These are phyloP conservation scores for Peterozyma toletana DNA, from an alignment of 805 yeast species.

Conservation along the genomic window DNA sequence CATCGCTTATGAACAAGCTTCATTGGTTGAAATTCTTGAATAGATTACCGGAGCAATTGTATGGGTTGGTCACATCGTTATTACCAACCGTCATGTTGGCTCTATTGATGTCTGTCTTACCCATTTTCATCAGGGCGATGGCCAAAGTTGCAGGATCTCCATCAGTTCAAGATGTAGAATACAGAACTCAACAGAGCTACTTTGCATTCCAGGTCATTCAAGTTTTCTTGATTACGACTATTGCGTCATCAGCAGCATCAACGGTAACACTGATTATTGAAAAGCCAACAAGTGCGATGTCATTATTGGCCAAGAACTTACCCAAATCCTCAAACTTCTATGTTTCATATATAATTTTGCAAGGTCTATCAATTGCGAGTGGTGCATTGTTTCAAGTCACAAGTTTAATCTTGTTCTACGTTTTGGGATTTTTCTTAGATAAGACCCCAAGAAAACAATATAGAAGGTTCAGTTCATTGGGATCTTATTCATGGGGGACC, in stretches of 20 bases:
- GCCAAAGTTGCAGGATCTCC: constrained; percentile 54
- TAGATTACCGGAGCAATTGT: constrained; percentile 41
- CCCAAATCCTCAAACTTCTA: constrained; percentile 72
- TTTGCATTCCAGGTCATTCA: constrained; percentile 68
- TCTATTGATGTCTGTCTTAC: constrained; percentile 58
- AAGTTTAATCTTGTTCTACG: constrained; percentile 50
- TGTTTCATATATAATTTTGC: constrained; percentile 59
- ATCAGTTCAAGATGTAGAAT: constrained; percentile 50
- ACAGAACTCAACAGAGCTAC: constrained; percentile 59
- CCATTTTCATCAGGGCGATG: constrained; percentile 56
- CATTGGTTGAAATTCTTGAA: constrained; percentile 51
- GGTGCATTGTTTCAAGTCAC: constrained; percentile 59
- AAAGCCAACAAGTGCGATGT: constrained; percentile 52
- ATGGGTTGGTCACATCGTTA: constrained; percentile 63
- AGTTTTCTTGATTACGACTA: constrained; percentile 62
- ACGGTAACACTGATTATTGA: constrained; percentile 55
- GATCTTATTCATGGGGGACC: constrained; percentile 64
- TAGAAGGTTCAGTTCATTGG: constrained; percentile 47
- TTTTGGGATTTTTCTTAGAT: constrained; percentile 52
- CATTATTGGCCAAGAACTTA: constrained; percentile 53
- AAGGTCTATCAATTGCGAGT: constrained; percentile 61
- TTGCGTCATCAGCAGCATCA: constrained; percentile 66
- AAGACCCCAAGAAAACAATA: constrained; percentile 62
- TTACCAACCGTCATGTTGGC: constrained; percentile 64
- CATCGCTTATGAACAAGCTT: constrained; percentile 50